phyloP scores from a whole-genome alignment of 768 basidiomycete species.

The Cyclocybe aegerita region DNA sequence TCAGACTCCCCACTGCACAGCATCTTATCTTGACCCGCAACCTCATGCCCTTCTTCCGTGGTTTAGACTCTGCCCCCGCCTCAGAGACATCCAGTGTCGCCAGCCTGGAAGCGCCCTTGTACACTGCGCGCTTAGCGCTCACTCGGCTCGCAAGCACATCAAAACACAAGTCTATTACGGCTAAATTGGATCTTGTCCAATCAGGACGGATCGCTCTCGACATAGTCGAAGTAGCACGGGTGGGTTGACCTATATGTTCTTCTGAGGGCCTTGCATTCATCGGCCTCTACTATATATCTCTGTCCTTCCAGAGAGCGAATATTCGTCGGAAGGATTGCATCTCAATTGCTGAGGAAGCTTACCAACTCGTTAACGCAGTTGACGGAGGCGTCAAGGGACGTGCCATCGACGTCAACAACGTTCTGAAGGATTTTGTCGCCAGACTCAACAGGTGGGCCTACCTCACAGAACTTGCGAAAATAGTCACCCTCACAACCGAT shows the following conservation, averaged over 20 bases:
- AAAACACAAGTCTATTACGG: conserved; percentile 4
- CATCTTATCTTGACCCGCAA: neutral
- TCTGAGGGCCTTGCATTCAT: neutral
- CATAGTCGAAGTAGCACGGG: conserved; percentile 18
- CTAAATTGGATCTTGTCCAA: conserved; percentile 16
- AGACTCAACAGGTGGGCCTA: conserved; percentile 16
- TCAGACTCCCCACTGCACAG: too few relatives aligned
- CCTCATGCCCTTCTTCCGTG: conserved; percentile 9
- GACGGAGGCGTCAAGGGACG: conserved; percentile 22
- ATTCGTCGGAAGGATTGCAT: conserved; percentile 15
- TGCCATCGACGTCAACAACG: conserved; percentile 19
- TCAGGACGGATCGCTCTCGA: conserved; percentile 19
- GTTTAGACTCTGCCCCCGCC: conserved; percentile 7
- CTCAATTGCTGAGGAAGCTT: conserved; percentile 20
- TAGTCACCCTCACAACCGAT: too few relatives aligned
- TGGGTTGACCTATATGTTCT: conserved; percentile 3
- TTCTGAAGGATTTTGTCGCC: conserved; percentile 18
- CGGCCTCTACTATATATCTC: neutral
- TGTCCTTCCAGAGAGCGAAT: conserved; percentile 15
- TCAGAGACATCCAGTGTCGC: neutral
- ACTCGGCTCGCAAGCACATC: conserved; percentile 10
- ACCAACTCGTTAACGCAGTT: conserved; percentile 20
- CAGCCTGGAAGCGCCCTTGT: neutral
- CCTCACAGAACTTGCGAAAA: too few relatives aligned
- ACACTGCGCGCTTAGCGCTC: conserved; percentile 9